Evolutionary conservation across 768 basidiomycete species (phyloP), one percentile per base, ranked within the genome.

Genomic region (Rhizopogon vesiculosus): DNA sequence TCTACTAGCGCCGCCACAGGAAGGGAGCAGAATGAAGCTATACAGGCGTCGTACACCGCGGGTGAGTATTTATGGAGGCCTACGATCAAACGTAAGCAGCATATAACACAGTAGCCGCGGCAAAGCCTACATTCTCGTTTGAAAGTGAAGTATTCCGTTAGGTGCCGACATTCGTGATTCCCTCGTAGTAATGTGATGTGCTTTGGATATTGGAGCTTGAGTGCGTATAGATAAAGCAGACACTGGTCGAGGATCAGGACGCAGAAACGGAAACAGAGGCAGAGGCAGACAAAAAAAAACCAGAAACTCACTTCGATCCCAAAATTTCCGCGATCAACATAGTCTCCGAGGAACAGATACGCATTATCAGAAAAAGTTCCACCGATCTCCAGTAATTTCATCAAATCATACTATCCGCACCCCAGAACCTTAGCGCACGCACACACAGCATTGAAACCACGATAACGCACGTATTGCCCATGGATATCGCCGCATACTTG

Each of bases 61-160:
- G 69, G 68, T 1, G 89, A 91, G 71, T 96, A 97, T 71, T 96
- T 97, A 75, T 93, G 93, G 58, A 92, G 79, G 69, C 91, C 91
- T 93, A 31, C 19, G 10, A 29, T 45, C 45, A 7, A 39, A 49
- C 41, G 54, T 45, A 18, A 55, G 49, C 16, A 25, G 18, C 28
- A 18, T 8, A 42, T 55, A 19, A 57, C 59, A 5, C 33, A 50
- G 52, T 46, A 35, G 46, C 28, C 61, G 33, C 45, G 33, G 71
- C 86, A 38, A 19, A 22, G 8, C 48, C 72, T 63, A 95, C 89
- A 89, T 87, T 98, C 96, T 59, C 92, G 87, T 75, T 93, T 95
- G 78, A 98, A 98, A 8, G 96, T 98, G 67, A 98, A 98, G 70
- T 95, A 97, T 72, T 95, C 93, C 2, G 96, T 98, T 45, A 98